These are phyloP conservation scores for Talaromyces sp. DNA, from an alignment of 2,329 filamentous ascomycete species.

Conservation along the genomic window DNA sequence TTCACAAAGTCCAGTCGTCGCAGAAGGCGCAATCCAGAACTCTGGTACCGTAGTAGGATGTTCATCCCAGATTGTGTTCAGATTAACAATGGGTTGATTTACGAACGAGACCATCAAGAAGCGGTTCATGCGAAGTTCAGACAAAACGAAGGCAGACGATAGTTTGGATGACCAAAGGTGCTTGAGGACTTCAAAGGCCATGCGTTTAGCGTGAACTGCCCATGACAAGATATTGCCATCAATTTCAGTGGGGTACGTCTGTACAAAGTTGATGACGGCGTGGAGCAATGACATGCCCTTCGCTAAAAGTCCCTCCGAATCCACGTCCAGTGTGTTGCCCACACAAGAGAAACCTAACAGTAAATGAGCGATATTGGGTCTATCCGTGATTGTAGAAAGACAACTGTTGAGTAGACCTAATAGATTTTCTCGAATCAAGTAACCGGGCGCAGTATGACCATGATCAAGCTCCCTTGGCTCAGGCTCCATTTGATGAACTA, in stretches of 20 bases:
- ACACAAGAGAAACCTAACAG: conserved; percentile 82
- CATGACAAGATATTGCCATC: conserved; percentile 61
- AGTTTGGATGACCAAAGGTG: conserved; percentile 80
- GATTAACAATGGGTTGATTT: conserved; percentile 66
- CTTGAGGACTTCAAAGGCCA: conserved; percentile 68
- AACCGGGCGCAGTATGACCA: conserved; percentile 66
- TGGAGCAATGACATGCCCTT: conserved; percentile 76
- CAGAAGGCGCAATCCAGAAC: conserved; percentile 67
- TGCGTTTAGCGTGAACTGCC: conserved; percentile 65
- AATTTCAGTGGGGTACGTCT: conserved; percentile 64
- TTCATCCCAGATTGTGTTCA: conserved; percentile 70
- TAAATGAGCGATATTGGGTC: conserved; percentile 84
- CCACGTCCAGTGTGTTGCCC: conserved; percentile 64
- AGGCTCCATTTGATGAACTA: conserved; percentile 64
- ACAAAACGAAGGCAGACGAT: conserved; percentile 69
- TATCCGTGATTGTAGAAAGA: conserved; percentile 67
- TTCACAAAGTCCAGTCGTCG: conserved; percentile 64
- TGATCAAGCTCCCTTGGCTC: conserved; percentile 68
- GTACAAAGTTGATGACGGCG: conserved; percentile 66
- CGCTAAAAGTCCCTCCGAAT: conserved; percentile 66
- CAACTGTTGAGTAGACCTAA: conserved; percentile 82
- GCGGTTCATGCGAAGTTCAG: conserved; percentile 74
- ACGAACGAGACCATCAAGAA: conserved; percentile 75
- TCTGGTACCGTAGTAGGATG: conserved; percentile 56
- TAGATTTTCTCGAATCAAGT: conserved; percentile 77